Base-by-base conservation (phyloP, 805 yeast species). In the Blastobotrys robertii region DNA sequence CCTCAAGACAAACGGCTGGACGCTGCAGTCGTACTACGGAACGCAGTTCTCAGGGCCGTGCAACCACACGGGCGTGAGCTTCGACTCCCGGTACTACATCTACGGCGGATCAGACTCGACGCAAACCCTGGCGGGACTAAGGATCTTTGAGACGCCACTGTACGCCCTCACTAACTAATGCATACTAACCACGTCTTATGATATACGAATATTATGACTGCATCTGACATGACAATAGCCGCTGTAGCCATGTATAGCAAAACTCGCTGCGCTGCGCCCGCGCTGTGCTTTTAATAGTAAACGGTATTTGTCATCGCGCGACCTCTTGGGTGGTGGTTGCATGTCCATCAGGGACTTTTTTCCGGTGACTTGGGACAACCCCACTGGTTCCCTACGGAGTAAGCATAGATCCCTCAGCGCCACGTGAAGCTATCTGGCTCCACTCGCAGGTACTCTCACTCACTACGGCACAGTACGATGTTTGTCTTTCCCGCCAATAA, bases 401-500 rank as follows among this genome's bases (percentile, higher is more conserved):
- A 19, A 4, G 25, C 25, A 19, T 19, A 19, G 25, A 19, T 6
- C n/a, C n/a, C n/a, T n/a, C n/a, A n/a, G n/a, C n/a, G n/a, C n/a
- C n/a, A n/a, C n/a, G n/a, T n/a, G n/a, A n/a, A n/a, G n/a, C n/a
- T n/a, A n/a, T n/a, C n/a, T n/a, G n/a, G n/a, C n/a, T n/a, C n/a
- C n/a, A n/a, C n/a, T n/a, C n/a, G n/a, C n/a, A n/a, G n/a, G n/a
- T n/a, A n/a, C n/a, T n/a, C n/a, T n/a, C n/a, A n/a, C 34, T 31
- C 8, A 7, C 4, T 8, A 16, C 16, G 13, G n/a, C 12, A 16
- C 16, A 14, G 25, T n/a, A 11, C 19, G 13, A 65, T 66, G 67
- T 58, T 60, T 50, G 72, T 66, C 42, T 66, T 66, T 41, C 71
- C 71, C 3, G 70, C 71, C 16, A 66, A 67, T 52, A 60, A 67